Conservation (phyloP, 768 basidiomycete species). For the Candolleomyces eurysporus region DNA sequence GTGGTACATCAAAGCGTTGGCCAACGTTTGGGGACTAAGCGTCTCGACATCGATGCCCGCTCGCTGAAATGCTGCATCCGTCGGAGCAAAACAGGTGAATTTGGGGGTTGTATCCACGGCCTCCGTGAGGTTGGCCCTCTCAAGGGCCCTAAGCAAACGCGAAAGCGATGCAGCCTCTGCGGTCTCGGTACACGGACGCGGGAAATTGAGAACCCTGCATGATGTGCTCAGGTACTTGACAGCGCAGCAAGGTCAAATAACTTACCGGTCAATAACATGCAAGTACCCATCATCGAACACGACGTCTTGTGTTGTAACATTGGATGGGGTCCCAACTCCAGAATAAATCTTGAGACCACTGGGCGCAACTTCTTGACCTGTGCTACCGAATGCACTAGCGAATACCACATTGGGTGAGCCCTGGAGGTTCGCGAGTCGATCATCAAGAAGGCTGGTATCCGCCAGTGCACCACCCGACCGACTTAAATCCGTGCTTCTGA, state of each 20-base stretch:
- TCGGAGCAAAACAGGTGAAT: constrained; percentile 4
- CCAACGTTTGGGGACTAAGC: not conserved
- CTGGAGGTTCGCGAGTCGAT: not conserved
- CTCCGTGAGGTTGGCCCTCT: not conserved
- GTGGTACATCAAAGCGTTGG: constrained; percentile 4
- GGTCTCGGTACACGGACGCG: not conserved
- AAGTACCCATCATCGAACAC: not conserved
- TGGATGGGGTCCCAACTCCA: not conserved
- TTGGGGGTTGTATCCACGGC: constrained; percentile 1
- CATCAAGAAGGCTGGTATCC: not conserved
- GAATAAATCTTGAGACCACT: constrained; percentile 5
- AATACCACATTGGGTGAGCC: constrained; percentile 7
- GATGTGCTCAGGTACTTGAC: not conserved
- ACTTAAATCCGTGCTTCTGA: not conserved
- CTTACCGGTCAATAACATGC: constrained; percentile 4
- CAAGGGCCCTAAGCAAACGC: not conserved
- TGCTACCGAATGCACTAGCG: constrained; percentile 4
- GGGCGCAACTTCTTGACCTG: not conserved
- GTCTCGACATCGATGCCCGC: constrained; percentile 2
- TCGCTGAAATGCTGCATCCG: constrained; percentile 1
- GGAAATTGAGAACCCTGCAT: constrained; percentile 5
- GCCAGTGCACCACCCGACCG: not conserved
- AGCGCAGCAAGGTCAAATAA: too few species aligned
- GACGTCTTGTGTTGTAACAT: not conserved
- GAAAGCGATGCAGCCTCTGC: not conserved